phyloP scores from a whole-genome alignment of 106 monocot species.

The Dendrobium chrysotoxum region DNA sequence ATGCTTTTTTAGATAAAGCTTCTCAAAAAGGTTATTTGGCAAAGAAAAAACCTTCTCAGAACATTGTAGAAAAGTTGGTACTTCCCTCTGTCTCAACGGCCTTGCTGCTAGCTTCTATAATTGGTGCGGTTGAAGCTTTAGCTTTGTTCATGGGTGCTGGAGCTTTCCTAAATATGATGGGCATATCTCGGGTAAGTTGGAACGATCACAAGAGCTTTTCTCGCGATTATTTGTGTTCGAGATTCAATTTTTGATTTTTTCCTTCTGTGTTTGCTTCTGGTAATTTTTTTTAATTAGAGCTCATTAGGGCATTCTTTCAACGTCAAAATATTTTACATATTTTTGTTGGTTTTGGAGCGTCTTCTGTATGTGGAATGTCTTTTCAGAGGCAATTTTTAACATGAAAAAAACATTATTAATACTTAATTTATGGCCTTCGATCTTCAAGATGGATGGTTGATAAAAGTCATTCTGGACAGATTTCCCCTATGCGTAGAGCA shows the following conservation, averaged over 20 bases:
- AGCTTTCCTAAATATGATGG: slow-evolving; percentile 73
- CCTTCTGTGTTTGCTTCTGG: not conserved
- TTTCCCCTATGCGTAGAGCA: slow-evolving; percentile 66
- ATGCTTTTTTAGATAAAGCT: slow-evolving; percentile 10
- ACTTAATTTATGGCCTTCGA: not conserved
- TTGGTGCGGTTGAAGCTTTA: slow-evolving; percentile 77
- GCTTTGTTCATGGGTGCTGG: slow-evolving; percentile 80
- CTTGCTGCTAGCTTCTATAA: slow-evolving; percentile 67
- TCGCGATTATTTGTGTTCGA: not conserved
- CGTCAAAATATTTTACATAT: not conserved
- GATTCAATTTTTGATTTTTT: not conserved
- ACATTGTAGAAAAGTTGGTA: slow-evolving; percentile 36
- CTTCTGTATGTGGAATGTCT: not conserved
- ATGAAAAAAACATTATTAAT: not conserved
- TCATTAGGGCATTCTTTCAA: not conserved
- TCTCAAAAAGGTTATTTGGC: slow-evolving; percentile 13
- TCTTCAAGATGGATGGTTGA: not conserved
- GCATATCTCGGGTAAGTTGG: slow-evolving; percentile 58
- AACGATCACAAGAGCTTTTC: not conserved
- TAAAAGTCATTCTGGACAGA: slow-evolving; percentile 36
- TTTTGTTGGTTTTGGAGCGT: not conserved
- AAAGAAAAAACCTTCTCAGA: slow-evolving; percentile 7
- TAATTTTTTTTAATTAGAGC: not conserved
- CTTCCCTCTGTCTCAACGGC: slow-evolving; percentile 88
- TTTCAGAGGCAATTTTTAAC: not conserved